Conservation (phyloP, 2,329 filamentous ascomycete species). For the Cercospora nicotianae region DNA sequence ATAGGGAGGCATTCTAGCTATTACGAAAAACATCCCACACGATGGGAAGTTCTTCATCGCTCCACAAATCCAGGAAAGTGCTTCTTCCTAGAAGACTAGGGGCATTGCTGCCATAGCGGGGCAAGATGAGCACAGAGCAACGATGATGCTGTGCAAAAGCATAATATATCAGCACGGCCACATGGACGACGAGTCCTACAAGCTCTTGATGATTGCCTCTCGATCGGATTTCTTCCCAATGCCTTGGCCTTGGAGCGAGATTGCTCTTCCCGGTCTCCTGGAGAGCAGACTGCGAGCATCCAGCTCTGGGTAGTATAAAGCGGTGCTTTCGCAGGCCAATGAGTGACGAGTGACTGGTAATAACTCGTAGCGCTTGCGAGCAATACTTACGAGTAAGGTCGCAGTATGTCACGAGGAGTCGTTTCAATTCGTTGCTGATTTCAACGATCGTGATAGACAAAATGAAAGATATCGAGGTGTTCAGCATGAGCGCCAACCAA, state of each 20-base stretch:
- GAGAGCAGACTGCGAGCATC: background rate
- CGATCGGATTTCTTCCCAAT: background rate
- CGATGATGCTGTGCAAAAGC: background rate
- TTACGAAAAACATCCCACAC: background rate
- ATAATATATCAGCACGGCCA: background rate
- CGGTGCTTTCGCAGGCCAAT: too few relatives aligned
- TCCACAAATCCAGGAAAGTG: background rate
- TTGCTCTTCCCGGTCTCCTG: background rate
- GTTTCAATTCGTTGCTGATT: too few relatives aligned
- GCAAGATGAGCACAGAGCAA: background rate
- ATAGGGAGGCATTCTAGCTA: background rate
- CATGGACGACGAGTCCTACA: background rate
- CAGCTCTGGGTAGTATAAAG: too few relatives aligned
- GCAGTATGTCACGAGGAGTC: too few relatives aligned
- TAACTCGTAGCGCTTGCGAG: too few relatives aligned
- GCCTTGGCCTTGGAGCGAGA: background rate
- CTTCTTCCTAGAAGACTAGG: background rate
- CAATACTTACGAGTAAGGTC: too few relatives aligned
- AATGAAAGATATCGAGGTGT: too few relatives aligned
- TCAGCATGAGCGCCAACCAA: too few relatives aligned
- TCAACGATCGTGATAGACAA: too few relatives aligned
- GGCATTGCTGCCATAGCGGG: background rate
- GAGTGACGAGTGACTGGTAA: too few relatives aligned
- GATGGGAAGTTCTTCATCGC: background rate
- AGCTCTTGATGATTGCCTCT: background rate